phyloP scores from a whole-genome alignment of 805 yeast species.

The Saccharomycopsis olivae region DNA sequence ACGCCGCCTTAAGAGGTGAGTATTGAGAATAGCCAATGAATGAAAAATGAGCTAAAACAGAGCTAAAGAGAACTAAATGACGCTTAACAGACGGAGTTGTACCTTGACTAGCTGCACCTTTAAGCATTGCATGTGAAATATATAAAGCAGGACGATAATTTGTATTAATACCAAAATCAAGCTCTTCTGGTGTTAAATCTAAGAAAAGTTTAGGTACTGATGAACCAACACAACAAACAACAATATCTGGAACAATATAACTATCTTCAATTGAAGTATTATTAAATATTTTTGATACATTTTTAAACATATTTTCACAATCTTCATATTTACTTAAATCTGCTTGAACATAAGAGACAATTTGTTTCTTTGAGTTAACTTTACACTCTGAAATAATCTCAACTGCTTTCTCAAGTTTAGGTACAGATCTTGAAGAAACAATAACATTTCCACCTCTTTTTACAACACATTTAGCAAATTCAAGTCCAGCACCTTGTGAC shows the following conservation, averaged over 20 bases:
- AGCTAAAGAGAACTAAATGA: constrained; percentile 56
- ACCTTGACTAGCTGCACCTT: constrained; percentile 24
- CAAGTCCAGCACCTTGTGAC: constrained; percentile 87
- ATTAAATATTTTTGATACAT: constrained; percentile 6
- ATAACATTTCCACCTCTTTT: constrained; percentile 45
- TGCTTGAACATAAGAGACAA: constrained; percentile 38
- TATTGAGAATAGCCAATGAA: constrained; percentile 88
- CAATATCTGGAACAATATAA: constrained; percentile 63
- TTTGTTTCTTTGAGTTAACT: constrained; percentile 20
- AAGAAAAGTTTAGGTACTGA: constrained; percentile 69
- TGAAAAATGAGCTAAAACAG: constrained; percentile 74
- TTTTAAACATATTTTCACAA: constrained; percentile 35
- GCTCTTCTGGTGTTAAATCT: constrained; percentile 49
- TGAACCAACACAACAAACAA: constrained; percentile 83
- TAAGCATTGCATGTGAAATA: constrained; percentile 55
- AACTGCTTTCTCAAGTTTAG: constrained; percentile 43
- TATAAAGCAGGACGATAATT: constrained; percentile 70
- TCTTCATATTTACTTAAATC: constrained; percentile 52
- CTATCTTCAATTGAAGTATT: too few relatives aligned
- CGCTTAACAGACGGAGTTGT: constrained; percentile 24
- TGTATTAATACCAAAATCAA: constrained; percentile 49
- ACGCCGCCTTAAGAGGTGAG: constrained; percentile 81
- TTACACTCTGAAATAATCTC: constrained; percentile 28
- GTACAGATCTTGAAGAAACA: constrained; percentile 66
- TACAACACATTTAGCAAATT: constrained; percentile 52